Percentiles rank a stretch among this genome's conserved stretches.
Evolutionary conservation across 441 rosid genomes (phyloP).

Genomic region (Pelargonium fulgidum): DNA sequence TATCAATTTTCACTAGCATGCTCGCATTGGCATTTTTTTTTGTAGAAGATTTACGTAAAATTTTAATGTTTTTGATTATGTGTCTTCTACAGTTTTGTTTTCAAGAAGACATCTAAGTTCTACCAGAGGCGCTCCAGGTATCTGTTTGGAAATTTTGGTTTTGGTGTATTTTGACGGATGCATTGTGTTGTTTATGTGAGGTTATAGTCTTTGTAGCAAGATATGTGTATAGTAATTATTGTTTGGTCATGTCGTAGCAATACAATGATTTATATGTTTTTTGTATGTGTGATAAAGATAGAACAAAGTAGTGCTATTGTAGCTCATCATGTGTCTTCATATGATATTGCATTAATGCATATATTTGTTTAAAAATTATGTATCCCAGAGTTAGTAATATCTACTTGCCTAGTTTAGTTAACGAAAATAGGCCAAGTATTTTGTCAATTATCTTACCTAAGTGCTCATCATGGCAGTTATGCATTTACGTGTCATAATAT

Average conservation of each 20-base stretch:
- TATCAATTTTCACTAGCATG: no score
- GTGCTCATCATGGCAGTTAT: no score
- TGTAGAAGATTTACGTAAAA: background rate
- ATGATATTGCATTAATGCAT: background rate
- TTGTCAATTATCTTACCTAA: no score
- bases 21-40: no score
- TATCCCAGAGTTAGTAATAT: no score
- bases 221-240: background rate
- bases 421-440: no score
- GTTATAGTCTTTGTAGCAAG: no score
- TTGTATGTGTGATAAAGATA: background rate
- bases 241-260: background rate
- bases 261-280: background rate
- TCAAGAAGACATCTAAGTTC: conserved; percentile 70
- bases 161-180: background rate
- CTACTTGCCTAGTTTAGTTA: no score
- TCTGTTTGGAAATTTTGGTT: conserved; percentile 4
- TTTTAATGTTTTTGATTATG: no score
- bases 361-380: background rate
- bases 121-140: conserved; percentile 86
- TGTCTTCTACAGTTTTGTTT: conserved; percentile 53
- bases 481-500: background rate
- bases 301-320: background rate
- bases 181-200: no score
- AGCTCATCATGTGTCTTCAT: background rate